Evolutionary conservation across 306 rosid species (phyloP).

Genomic region (Argentina anserina): DNA sequence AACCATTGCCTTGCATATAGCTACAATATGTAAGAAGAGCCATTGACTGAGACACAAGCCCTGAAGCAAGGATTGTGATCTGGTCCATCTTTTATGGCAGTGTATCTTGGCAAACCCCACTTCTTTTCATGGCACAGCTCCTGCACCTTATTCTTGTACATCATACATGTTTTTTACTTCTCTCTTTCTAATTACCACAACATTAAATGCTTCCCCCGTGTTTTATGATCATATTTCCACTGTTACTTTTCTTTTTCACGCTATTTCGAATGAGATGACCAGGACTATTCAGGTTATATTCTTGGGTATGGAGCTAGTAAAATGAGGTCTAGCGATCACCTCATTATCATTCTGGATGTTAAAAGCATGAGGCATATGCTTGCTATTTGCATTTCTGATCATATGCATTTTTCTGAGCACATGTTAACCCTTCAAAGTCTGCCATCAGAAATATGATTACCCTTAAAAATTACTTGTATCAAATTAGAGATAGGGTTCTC

Average conservation of each 20-base stretch:
- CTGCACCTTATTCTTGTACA: constrained; percentile 64
- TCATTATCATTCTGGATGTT: background rate
- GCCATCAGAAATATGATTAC: background rate
- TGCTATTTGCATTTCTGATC: background rate
- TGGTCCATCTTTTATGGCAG: constrained; percentile 43
- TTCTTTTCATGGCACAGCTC: constrained; percentile 55
- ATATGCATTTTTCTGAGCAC: background rate
- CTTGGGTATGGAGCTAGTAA: background rate
- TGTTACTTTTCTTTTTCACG: background rate
- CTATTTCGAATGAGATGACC: background rate
- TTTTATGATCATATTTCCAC: background rate
- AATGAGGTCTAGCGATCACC: background rate
- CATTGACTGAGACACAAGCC: constrained; percentile 48
- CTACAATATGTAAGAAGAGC: too few species aligned
- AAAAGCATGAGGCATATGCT: background rate
- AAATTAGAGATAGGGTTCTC: background rate
- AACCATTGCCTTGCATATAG: too few species aligned
- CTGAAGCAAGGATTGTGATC: constrained; percentile 52
- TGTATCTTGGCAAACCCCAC: constrained; percentile 50
- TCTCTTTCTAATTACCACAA: background rate
- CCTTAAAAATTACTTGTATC: too few species aligned
- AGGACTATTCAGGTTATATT: background rate
- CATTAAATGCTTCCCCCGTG: background rate
- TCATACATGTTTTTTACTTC: constrained; percentile 8
- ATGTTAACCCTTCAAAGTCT: too few species aligned